phyloP scores from a whole-genome alignment of 371 early-diverging fungal species.

The Actinomortierella wolfii region DNA sequence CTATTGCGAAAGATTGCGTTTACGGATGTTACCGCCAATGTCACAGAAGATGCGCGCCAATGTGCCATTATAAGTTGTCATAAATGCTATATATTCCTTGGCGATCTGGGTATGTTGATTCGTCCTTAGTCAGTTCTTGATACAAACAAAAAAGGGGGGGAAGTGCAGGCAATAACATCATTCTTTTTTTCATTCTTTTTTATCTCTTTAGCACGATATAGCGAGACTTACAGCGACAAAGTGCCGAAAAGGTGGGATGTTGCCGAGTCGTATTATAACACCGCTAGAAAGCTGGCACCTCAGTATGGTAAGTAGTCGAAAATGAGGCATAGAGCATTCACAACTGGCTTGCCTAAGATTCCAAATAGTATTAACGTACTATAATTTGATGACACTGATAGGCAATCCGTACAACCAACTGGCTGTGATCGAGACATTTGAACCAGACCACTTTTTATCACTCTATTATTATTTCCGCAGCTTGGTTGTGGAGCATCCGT shows the following conservation, averaged over 20 bases:
- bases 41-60: conserved; percentile 46
- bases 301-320: conserved; percentile 33
- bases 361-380: background rate
- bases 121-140: background rate
- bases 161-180: conserved; percentile 1
- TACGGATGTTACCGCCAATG: conserved; percentile 8
- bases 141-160: background rate
- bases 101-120: conserved; percentile 57
- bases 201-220: conserved; percentile 53
- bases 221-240: conserved; percentile 54
- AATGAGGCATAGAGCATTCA: too few relatives aligned
- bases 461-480: conserved; percentile 52
- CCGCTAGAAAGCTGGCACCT: conserved; percentile 58
- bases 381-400: conserved; percentile 2
- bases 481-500: conserved; percentile 46
- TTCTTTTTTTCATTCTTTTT: background rate
- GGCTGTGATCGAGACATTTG: conserved; percentile 55
- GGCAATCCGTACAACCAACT: conserved; percentile 71
- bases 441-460: conserved; percentile 47
- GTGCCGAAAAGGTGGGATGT: conserved; percentile 52
- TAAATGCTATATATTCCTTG: conserved; percentile 60
- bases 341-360: background rate
- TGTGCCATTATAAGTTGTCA: conserved; percentile 50
- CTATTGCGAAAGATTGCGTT: conserved; percentile 17
- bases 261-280: conserved; percentile 57